Evolutionary conservation across 805 yeast species (phyloP).

Genomic region (Candida pini): DNA sequence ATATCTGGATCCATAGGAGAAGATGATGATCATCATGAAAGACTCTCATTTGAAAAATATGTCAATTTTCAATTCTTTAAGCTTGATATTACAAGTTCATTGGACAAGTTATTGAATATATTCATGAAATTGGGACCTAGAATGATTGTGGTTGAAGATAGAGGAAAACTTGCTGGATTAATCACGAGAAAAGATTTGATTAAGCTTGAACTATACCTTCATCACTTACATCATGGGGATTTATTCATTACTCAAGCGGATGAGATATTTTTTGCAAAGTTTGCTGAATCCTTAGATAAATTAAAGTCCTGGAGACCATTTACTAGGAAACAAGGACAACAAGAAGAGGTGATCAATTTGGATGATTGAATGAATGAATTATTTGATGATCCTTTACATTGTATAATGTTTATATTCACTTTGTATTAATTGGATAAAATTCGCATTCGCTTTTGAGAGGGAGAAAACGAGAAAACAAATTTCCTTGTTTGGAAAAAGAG

Average conservation of each 20-base stretch:
- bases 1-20: neutral
- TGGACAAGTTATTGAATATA: conserved; percentile 59
- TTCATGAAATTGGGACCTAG: conserved; percentile 80
- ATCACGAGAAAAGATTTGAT: conserved; percentile 81
- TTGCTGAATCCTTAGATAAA: conserved; percentile 14
- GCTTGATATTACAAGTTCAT: conserved; percentile 45
- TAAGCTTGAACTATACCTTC: conserved; percentile 44
- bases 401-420: too few species aligned
- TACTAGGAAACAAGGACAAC: too few species aligned
- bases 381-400: too few species aligned
- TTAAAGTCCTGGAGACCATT: too few species aligned
- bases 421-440: too few species aligned
- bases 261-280: conserved; percentile 11
- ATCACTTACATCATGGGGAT: conserved; percentile 23
- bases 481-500: too few species aligned
- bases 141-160: conserved; percentile 57
- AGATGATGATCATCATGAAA: conserved; percentile 4
- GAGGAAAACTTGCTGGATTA: conserved; percentile 64
- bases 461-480: too few species aligned
- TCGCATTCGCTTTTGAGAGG: too few species aligned
- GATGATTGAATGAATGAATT: too few species aligned
- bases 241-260: conserved; percentile 20
- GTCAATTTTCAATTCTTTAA: conserved; percentile 59
- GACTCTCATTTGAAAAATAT: conserved; percentile 23
- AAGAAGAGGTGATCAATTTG: too few species aligned